Evolutionary conservation across 352 stramenopile genomes (phyloP).

Genomic region (Globisporangium mamillatum): DNA sequence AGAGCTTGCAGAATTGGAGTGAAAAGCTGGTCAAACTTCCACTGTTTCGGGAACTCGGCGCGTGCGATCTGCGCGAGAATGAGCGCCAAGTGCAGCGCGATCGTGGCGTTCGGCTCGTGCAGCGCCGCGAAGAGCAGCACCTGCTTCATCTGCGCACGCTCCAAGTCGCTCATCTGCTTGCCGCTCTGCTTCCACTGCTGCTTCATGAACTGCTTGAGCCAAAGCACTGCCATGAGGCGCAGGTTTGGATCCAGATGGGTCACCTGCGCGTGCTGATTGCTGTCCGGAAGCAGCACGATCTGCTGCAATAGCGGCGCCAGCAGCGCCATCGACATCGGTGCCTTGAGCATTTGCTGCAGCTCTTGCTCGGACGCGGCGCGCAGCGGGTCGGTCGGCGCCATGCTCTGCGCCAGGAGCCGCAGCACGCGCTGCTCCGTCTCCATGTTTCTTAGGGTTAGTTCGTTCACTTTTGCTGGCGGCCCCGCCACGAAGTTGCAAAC

Average conservation of each 20-base stretch:
- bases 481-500: neutral
- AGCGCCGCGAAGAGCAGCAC: constrained; percentile 64
- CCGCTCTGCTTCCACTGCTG: constrained; percentile 35
- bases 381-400: constrained; percentile 34
- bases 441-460: constrained; percentile 11
- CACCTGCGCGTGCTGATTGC: constrained; percentile 31
- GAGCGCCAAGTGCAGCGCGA: constrained; percentile 64
- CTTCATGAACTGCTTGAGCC: constrained; percentile 77
- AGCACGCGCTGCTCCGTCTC: constrained; percentile 32
- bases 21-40: constrained; percentile 68
- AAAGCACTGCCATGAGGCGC: constrained; percentile 66
- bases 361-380: constrained; percentile 52
- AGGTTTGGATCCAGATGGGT: constrained; percentile 37
- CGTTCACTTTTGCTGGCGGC: constrained; percentile 1
- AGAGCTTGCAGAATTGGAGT: constrained; percentile 50
- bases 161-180: constrained; percentile 33
- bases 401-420: constrained; percentile 47
- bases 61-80: constrained; percentile 67
- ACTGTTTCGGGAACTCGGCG: constrained; percentile 69
- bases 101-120: constrained; percentile 51
- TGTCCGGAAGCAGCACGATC: constrained; percentile 34
- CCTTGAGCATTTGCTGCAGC: constrained; percentile 31
- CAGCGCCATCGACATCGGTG: constrained; percentile 21
- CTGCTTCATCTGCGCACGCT: constrained; percentile 44
- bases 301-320: constrained; percentile 46